Evolutionary conservation across 768 basidiomycete genomes (phyloP).

Genomic region (Xerocomellus dryophilus): DNA sequence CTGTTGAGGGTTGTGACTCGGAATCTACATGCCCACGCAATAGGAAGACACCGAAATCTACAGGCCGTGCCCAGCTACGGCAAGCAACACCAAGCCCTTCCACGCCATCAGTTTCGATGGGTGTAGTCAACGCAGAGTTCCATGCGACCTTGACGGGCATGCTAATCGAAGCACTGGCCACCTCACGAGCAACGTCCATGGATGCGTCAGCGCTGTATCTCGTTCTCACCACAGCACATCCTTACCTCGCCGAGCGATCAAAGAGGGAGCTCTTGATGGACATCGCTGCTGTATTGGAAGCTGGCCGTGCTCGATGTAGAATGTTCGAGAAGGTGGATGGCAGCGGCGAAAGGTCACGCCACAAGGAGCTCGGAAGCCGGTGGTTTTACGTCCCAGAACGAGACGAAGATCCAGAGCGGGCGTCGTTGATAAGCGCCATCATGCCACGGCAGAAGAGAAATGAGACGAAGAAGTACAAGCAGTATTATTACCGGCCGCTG

Average conservation of each 20-base stretch:
- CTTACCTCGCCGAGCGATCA: conserved; percentile 40
- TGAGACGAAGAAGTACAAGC: conserved; percentile 81
- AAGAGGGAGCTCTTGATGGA: conserved; percentile 47
- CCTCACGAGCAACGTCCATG: conserved; percentile 68
- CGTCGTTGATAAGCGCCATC: conserved; percentile 60
- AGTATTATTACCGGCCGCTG: conserved; percentile 78
- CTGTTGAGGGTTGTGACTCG: background rate
- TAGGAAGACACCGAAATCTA: conserved; percentile 2
- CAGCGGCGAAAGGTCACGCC: conserved; percentile 49
- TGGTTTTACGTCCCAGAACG: conserved; percentile 78
- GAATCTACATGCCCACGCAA: conserved; percentile 1
- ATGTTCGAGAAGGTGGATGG: conserved; percentile 74
- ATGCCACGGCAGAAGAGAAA: conserved; percentile 75
- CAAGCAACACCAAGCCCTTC: background rate
- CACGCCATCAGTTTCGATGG: background rate
- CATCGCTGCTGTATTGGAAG: conserved; percentile 49
- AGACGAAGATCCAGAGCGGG: conserved; percentile 71
- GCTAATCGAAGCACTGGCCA: conserved; percentile 67
- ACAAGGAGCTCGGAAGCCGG: conserved; percentile 47
- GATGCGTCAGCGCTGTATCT: conserved; percentile 52
- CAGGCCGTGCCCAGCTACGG: background rate
- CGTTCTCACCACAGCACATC: conserved; percentile 50
- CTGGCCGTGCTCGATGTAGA: conserved; percentile 45
- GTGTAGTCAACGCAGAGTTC: conserved; percentile 19
- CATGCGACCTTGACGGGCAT: conserved; percentile 57